Base-by-base conservation (phyloP, 257 asterid genomes). In the Solanum neorickii region DNA sequence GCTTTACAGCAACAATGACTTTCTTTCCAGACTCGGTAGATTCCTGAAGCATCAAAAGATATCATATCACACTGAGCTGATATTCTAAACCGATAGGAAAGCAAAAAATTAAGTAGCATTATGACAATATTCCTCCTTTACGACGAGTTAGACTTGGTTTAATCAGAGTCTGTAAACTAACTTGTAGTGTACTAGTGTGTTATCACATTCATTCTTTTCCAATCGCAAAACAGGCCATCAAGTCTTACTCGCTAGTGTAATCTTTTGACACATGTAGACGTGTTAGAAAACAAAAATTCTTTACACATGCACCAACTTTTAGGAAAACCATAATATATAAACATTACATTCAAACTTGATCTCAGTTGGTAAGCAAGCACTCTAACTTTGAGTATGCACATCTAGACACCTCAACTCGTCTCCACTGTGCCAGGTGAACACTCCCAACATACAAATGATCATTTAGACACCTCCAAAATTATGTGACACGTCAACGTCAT, bases 1-100 rank as follows among this genome's bases (percentile, higher is more conserved):
- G 99, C 92, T 93, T 96, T 89, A 97, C 98, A 21, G 99, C 99
- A 85, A 97, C 98, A 27, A 97, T 91, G 46, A 94, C 98, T 89
- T 92, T 93, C 88, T 90, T 91, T 39, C 37, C 93, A 5, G 94
- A 73, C 66, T 33, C 91, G 14, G 86, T 87, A 74, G 89, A 87
- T 77, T 85, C 97, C 99, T 95, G 94, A 83, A 87, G 89, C 70
- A 83, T 46, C 84, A 66, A 82, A 41, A 75, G 23, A 82, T 9
- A 49, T 29, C 29, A 49, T 11, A 60, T 21, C 29, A 60, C 27
- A 16, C 12, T 82, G 69, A 82, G 70, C 29, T 80, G 66, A 78
- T 78, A 8, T 46, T 14, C 39, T 46, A 46, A 46, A 78, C 68
- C 29, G 18, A 47, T 5, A 10, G 44, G 29, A 33, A 80, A 14